phyloP scores from a whole-genome alignment of 2,329 filamentous ascomycete genomes.

The Colletotrichum zoysiae region DNA sequence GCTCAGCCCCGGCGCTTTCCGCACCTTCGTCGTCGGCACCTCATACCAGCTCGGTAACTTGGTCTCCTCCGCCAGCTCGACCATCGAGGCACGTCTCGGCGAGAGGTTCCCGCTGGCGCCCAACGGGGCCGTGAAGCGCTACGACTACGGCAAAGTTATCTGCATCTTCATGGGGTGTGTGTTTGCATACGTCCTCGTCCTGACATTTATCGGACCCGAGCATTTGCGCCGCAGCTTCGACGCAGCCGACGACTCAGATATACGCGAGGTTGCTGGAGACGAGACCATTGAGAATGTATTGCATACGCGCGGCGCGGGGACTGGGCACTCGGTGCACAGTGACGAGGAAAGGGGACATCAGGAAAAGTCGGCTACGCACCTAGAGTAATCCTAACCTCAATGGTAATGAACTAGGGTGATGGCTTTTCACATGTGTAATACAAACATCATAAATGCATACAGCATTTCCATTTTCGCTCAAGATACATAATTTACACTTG shows the following conservation, averaged over 20 bases:
- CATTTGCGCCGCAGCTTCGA: constrained; percentile 65
- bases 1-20: constrained; percentile 77
- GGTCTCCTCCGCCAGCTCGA: constrained; percentile 75
- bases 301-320: constrained; percentile 15
- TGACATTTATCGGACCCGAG: constrained; percentile 74
- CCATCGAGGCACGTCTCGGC: constrained; percentile 81
- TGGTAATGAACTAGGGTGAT: too few species aligned
- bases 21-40: constrained; percentile 81
- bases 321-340: neutral
- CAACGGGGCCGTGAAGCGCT: constrained; percentile 63
- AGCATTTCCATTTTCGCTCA: too few species aligned
- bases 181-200: constrained; percentile 70
- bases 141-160: constrained; percentile 86
- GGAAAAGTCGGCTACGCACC: constrained; percentile 39
- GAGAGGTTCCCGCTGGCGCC: constrained; percentile 79
- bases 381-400: neutral
- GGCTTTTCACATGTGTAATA: neutral
- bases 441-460: too few species aligned
- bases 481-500: too few species aligned
- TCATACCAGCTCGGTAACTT: constrained; percentile 85
- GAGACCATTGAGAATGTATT: constrained; percentile 46
- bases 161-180: constrained; percentile 93
- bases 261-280: constrained; percentile 59
- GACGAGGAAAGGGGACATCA: constrained; percentile 39
- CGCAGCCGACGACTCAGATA: constrained; percentile 61